Conservation (phyloP, 1,284 basidiomycete species). For the Irpex sp. region DNA sequence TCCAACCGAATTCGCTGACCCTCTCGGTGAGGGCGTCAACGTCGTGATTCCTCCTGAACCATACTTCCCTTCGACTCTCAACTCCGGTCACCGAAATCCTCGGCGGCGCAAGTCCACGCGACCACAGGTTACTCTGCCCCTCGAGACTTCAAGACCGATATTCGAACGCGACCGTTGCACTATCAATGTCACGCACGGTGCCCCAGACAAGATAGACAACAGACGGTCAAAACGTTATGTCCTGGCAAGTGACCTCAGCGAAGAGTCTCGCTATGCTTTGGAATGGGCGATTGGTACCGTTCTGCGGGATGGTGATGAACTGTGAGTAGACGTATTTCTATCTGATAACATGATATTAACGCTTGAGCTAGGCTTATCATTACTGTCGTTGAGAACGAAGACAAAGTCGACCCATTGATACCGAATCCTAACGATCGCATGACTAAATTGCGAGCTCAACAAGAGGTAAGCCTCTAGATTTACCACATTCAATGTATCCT, state of each 20-base stretch:
- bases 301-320: slow-evolving; percentile 88
- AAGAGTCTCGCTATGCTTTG: slow-evolving; percentile 87
- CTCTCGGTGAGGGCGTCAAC: slow-evolving; percentile 85
- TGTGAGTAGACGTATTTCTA: slow-evolving; percentile 36
- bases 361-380: slow-evolving; percentile 57
- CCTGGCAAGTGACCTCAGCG: slow-evolving; percentile 90
- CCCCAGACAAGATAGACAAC: slow-evolving; percentile 53
- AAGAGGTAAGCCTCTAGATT: slow-evolving; percentile 56
- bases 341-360: slow-evolving; percentile 5
- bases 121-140: slow-evolving; percentile 52
- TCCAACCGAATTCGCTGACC: slow-evolving; percentile 53
- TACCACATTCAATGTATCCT: background rate
- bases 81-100: slow-evolving; percentile 41
- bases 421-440: slow-evolving; percentile 67
- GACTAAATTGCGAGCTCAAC: slow-evolving; percentile 77
- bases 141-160: slow-evolving; percentile 68
- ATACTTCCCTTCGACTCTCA: slow-evolving; percentile 70
- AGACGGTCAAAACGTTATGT: slow-evolving; percentile 73
- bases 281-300: slow-evolving; percentile 98
- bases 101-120: slow-evolving; percentile 56
- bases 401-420: slow-evolving; percentile 83
- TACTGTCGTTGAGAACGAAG: slow-evolving; percentile 89
- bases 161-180: slow-evolving; percentile 94
- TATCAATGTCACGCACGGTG: slow-evolving; percentile 82
- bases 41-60: slow-evolving; percentile 78